phyloP scores from a whole-genome alignment of 116 monocot genomes.

The Trichopus zeylanicus region DNA sequence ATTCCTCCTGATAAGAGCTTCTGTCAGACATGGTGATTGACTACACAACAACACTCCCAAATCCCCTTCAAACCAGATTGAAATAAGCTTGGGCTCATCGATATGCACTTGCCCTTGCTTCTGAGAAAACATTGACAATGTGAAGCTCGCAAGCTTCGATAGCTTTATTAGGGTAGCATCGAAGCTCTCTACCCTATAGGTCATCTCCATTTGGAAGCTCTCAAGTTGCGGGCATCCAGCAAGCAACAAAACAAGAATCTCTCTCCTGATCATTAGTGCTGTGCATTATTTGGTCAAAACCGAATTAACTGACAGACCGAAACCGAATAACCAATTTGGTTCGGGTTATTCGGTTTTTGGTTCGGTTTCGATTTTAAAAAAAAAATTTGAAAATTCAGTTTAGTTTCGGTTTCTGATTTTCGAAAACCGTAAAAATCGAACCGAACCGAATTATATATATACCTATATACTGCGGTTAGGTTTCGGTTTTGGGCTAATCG shows the following conservation, averaged over 20 bases:
- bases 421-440: too few species aligned
- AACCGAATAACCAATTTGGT: too few species aligned
- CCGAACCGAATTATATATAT: too few species aligned
- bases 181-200: background rate
- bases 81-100: background rate
- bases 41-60: background rate
- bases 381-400: too few species aligned
- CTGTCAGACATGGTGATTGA: background rate
- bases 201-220: background rate
- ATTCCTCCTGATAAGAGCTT: background rate
- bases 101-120: background rate
- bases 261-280: background rate
- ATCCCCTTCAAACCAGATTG: background rate
- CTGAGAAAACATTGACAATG: background rate
- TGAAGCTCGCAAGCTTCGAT: background rate
- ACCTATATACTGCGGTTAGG: too few species aligned
- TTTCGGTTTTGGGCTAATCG: too few species aligned
- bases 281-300: too few species aligned
- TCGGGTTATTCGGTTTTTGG: too few species aligned
- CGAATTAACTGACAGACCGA: too few species aligned
- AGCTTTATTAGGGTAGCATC: background rate
- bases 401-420: too few species aligned
- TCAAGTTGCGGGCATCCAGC: conserved; percentile 4
- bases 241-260: background rate
- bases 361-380: too few species aligned